Evolutionary conservation across 2,329 filamentous ascomycete genomes (phyloP).

Genomic region (Tricladium varicosporioides): DNA sequence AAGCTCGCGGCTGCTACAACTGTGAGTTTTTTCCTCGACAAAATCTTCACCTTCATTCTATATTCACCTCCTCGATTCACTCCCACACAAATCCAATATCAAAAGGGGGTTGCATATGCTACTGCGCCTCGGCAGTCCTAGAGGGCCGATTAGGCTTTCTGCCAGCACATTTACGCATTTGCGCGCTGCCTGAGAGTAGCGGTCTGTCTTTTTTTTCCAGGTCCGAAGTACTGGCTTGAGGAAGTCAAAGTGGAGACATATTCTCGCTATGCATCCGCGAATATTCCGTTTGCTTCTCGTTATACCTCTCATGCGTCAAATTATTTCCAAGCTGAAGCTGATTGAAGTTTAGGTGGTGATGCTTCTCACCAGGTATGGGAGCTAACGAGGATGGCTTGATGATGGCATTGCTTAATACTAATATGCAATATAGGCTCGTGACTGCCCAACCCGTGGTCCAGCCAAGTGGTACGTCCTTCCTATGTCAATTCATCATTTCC

Average conservation of each 20-base stretch:
- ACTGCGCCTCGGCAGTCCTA: neutral
- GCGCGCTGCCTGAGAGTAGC: slow-evolving; percentile 10
- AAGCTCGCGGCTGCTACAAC: slow-evolving; percentile 47
- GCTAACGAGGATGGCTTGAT: slow-evolving; percentile 28
- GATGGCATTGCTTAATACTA: slow-evolving; percentile 17
- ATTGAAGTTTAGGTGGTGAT: slow-evolving; percentile 60
- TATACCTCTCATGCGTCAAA: neutral
- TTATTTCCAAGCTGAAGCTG: slow-evolving; percentile 27
- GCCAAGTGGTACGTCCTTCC: slow-evolving; percentile 68
- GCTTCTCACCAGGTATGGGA: slow-evolving; percentile 67
- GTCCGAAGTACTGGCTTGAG: slow-evolving; percentile 1
- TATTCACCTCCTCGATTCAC: slow-evolving; percentile 1
- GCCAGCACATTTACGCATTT: neutral
- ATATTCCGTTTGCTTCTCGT: neutral
- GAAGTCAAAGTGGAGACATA: slow-evolving; percentile 1
- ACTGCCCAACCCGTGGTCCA: slow-evolving; percentile 81
- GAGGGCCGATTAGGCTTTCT: neutral
- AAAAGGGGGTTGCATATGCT: neutral
- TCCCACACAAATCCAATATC: neutral
- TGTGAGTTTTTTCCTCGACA: slow-evolving; percentile 40
- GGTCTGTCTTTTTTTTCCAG: slow-evolving; percentile 10
- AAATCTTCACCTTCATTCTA: slow-evolving; percentile 19
- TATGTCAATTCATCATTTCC: neutral
- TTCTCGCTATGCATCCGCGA: slow-evolving; percentile 8
- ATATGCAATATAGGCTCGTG: slow-evolving; percentile 61